Percentiles rank a stretch among this genome's conserved stretches.
phyloP scores from a whole-genome alignment of 2,329 filamentous ascomycete genomes.

The Rhynchosporium graminicola region DNA sequence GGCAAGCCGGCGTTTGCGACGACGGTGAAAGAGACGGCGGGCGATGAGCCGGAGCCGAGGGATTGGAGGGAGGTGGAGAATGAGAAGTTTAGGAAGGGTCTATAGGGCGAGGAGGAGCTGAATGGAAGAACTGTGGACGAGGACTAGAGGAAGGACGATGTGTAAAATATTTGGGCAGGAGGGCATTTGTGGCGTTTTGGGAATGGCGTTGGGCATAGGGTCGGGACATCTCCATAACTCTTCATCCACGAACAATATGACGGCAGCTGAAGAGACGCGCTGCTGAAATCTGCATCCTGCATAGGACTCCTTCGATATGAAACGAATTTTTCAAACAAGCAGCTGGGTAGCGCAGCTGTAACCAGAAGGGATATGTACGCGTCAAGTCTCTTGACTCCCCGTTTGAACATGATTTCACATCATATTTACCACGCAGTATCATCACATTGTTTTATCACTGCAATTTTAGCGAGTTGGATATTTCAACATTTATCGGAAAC shows the following conservation, averaged over 20 bases:
- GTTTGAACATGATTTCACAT: no score
- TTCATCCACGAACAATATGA: neutral
- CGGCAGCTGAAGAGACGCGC: neutral
- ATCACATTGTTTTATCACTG: no score
- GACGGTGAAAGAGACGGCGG: slow-evolving; percentile 64
- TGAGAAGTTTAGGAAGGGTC: slow-evolving; percentile 53
- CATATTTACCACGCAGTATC: no score
- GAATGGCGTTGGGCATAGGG: slow-evolving; percentile 3
- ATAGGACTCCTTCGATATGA: no score
- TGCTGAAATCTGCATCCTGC: no score
- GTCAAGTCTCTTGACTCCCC: no score
- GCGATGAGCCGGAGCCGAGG: slow-evolving; percentile 61
- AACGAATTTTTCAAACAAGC: no score
- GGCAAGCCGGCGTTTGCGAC: slow-evolving; percentile 70
- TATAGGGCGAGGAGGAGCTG: neutral
- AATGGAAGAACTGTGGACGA: neutral
- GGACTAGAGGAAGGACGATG: neutral
- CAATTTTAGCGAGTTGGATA: no score
- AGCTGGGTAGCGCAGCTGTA: no score
- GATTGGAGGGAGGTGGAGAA: slow-evolving; percentile 69
- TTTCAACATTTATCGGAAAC: no score
- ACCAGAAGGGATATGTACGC: no score
- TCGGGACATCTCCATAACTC: neutral
- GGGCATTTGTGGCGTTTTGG: neutral
- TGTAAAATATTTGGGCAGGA: neutral